Evolutionary conservation across 2,329 filamentous ascomycete species (phyloP).

Genomic region (Fusarium subglutinans): DNA sequence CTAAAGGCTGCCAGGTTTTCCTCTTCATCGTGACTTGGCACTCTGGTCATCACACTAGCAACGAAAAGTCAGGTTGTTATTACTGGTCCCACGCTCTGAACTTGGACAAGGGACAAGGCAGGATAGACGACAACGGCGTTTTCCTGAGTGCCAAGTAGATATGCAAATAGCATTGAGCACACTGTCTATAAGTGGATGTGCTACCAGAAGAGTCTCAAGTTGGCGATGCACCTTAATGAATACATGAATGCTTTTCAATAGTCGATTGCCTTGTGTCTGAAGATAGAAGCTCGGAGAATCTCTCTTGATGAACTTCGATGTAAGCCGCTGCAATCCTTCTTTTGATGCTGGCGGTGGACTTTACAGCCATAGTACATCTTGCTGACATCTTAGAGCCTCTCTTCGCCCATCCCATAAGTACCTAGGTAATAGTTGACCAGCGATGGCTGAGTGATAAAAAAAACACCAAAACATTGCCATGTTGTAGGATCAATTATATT

Average conservation of each 20-base stretch:
- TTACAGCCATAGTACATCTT: not conserved
- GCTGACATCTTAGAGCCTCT: too few relatives aligned
- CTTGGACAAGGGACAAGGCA: constrained; percentile 26
- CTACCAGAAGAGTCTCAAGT: constrained; percentile 32
- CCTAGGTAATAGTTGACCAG: constrained; percentile 46
- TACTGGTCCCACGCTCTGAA: constrained; percentile 18
- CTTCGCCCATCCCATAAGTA: constrained; percentile 38
- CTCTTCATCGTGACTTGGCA: constrained; percentile 33
- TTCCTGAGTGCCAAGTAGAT: constrained; percentile 32
- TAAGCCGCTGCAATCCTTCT: not conserved
- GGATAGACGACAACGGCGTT: constrained; percentile 32
- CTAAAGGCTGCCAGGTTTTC: constrained; percentile 29
- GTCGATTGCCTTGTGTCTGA: not conserved
- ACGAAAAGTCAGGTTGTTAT: constrained; percentile 14
- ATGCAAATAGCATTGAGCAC: constrained; percentile 35
- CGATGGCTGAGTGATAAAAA: too few relatives aligned
- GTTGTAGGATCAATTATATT: not conserved
- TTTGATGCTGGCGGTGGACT: not conserved
- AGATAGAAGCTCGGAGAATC: not conserved
- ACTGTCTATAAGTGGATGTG: constrained; percentile 36
- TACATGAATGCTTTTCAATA: constrained; percentile 38
- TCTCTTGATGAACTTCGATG: not conserved
- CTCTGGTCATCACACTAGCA: constrained; percentile 10
- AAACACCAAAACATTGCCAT: not conserved
- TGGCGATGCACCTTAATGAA: constrained; percentile 43